phyloP scores from a whole-genome alignment of 495 filamentous ascomycete species.

The Penicillium verhagenii region DNA sequence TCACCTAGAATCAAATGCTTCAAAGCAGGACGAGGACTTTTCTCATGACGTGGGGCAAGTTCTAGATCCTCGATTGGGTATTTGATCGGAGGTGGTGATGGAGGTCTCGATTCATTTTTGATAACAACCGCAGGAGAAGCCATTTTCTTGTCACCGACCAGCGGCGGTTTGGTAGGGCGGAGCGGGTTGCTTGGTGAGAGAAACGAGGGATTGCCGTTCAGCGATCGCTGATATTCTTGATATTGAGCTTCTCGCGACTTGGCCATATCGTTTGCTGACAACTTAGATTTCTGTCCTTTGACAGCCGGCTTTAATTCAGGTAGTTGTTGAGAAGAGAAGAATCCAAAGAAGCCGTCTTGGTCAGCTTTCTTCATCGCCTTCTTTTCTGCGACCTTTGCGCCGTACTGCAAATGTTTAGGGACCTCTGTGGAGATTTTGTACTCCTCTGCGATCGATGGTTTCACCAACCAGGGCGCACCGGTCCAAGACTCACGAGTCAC shows the following conservation, averaged over 20 bases:
- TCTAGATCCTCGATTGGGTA: slow-evolving; percentile 96
- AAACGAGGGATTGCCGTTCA: slow-evolving; percentile 51
- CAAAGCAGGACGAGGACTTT: slow-evolving; percentile 64
- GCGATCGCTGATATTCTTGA: slow-evolving; percentile 52
- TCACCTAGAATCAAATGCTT: slow-evolving; percentile 70
- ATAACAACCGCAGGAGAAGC: slow-evolving; percentile 31
- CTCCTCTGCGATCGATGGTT: slow-evolving; percentile 74
- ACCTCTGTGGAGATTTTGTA: slow-evolving; percentile 84
- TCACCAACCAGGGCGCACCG: slow-evolving; percentile 94
- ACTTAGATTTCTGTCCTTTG: slow-evolving; percentile 72
- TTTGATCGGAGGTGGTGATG: slow-evolving; percentile 77
- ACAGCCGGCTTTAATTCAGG: slow-evolving; percentile 79
- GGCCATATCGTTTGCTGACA: slow-evolving; percentile 42
- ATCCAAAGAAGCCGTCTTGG: slow-evolving; percentile 52
- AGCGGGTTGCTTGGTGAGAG: slow-evolving; percentile 31
- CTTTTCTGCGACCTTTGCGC: slow-evolving; percentile 73
- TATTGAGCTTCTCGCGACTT: slow-evolving; percentile 49
- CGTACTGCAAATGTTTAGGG: slow-evolving; percentile 77
- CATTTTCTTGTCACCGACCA: slow-evolving; percentile 40
- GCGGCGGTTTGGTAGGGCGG: slow-evolving; percentile 36
- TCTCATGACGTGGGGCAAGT: slow-evolving; percentile 59
- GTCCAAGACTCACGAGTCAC: slow-evolving; percentile 89
- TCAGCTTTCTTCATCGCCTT: slow-evolving; percentile 72
- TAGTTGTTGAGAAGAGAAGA: slow-evolving; percentile 56
- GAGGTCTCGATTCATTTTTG: slow-evolving; percentile 46